Conservation (phyloP, 1,284 basidiomycete species). For the Ceratobasidium sp. region DNA sequence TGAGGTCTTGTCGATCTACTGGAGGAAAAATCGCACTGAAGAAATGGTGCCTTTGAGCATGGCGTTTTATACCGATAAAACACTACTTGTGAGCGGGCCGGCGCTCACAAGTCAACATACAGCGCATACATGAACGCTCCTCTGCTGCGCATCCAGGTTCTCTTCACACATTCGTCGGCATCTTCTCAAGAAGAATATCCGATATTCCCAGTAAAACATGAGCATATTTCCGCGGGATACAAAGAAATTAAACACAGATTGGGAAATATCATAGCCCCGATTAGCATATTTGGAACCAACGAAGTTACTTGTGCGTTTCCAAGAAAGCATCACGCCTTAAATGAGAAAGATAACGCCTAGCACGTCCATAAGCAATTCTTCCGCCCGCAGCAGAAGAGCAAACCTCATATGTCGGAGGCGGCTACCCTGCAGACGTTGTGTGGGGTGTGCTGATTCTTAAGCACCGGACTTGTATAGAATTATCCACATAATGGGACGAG, state of each 20-base stretch:
- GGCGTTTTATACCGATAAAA: constrained; percentile 18
- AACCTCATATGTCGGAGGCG: not conserved
- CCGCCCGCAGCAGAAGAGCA: constrained; percentile 38
- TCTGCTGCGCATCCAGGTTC: not conserved
- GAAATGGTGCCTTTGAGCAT: not conserved
- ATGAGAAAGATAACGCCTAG: constrained; percentile 2
- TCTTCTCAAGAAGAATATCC: constrained; percentile 26
- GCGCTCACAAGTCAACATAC: not conserved
- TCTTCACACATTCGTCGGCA: not conserved
- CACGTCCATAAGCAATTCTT: not conserved
- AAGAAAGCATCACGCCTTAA: not conserved
- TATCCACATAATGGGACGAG: too few species aligned
- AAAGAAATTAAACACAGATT: not conserved
- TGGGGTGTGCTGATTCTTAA: not conserved
- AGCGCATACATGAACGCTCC: not conserved
- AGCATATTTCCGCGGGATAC: not conserved
- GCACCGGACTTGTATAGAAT: not conserved
- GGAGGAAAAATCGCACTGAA: not conserved
- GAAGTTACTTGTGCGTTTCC: not conserved
- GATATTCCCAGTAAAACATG: constrained; percentile 8
- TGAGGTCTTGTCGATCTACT: not conserved
- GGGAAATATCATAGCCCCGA: not conserved
- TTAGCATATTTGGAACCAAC: not conserved
- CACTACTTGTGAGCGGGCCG: not conserved
- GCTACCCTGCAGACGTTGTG: not conserved